Evolutionary conservation across 805 yeast species (phyloP), one percentile per base, ranked within the genome.

Genomic region (Pichia thaimueangensis): DNA sequence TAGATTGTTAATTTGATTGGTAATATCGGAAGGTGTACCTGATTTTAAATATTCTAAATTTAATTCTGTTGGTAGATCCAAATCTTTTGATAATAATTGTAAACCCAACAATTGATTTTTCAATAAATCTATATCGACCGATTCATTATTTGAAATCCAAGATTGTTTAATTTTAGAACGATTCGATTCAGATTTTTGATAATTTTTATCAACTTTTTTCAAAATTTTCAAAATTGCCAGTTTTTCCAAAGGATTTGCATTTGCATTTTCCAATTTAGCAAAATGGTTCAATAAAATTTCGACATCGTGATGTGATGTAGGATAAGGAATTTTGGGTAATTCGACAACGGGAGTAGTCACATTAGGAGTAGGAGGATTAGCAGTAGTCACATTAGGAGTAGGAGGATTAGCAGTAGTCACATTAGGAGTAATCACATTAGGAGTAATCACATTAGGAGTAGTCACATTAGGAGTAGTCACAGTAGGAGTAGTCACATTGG

Each of bases 41-140:
- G 43, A 35, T 16, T 64, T 54, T 12, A 57, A 56, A 30, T 64
- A 67, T 6, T 60, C 65, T 2, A 54, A 44, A 49, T 76, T 76
- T 16, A 82, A 55, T 5, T 64, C 53, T 25, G 67, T 70, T 0
- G 91, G 87, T 36, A 85, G 59, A 54, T 80, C 84, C 45, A 80
- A 50, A 57, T 83, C 86, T 50, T 70, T 76, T 2, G 86, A 74
- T 31, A 85, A 60, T 15, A 82, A 55, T 54, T 83, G 85, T 39
- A 83, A 69, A 0, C 81, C 82, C 15, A 76, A 60, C 17, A 85
- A 57, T 57, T 85, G 94, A 45, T 74, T 71, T 34, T 69, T 63
- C 39, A 85, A 61, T 13, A 78, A 53, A 3, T 62, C 68, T 6
- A 63, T 48, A 51, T 80, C 76, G 30, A 76, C 67, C 5, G 55